Percentiles rank a stretch among this genome's conserved stretches.
Conservation (phyloP, 116 monocot species). For the Dioscorea cayenensis region DNA sequence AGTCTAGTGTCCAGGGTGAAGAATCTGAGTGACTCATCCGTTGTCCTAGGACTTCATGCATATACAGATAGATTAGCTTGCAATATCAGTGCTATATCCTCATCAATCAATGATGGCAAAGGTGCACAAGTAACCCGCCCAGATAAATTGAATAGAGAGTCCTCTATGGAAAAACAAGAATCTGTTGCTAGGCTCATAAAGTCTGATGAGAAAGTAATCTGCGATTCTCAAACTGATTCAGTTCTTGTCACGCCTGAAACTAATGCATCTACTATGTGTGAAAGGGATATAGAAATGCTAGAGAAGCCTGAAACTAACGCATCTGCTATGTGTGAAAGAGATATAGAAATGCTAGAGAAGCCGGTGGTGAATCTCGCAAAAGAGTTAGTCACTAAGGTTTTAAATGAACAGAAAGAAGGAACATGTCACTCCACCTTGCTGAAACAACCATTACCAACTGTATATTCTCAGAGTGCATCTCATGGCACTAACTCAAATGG, state of each 20-base stretch:
- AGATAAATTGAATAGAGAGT: constrained; percentile 17
- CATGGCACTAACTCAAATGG: constrained; percentile 4
- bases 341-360: constrained; percentile 10
- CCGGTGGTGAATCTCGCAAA: not conserved
- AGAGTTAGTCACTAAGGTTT: not conserved
- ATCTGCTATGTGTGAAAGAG: constrained; percentile 26
- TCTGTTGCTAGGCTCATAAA: constrained; percentile 13
- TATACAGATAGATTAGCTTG: constrained; percentile 4
- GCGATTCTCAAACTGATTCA: constrained; percentile 25
- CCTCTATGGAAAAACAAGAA: constrained; percentile 14
- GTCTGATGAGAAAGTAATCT: constrained; percentile 16
- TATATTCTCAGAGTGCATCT: constrained; percentile 10
- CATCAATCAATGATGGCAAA: constrained; percentile 11
- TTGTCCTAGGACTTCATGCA: not conserved
- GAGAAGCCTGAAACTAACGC: constrained; percentile 33
- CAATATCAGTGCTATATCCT: constrained; percentile 4
- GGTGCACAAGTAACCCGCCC: constrained; percentile 2
- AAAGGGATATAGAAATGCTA: constrained; percentile 17
- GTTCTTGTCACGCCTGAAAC: constrained; percentile 33
- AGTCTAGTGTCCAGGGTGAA: not conserved
- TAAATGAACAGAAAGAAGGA: constrained; percentile 15
- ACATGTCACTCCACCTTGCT: not conserved
- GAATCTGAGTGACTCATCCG: constrained; percentile 3
- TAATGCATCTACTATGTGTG: constrained; percentile 31
- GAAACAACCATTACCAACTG: not conserved